Evolutionary conservation across 2,329 filamentous ascomycete genomes (phyloP).

Genomic region (Falciphora oryzae): DNA sequence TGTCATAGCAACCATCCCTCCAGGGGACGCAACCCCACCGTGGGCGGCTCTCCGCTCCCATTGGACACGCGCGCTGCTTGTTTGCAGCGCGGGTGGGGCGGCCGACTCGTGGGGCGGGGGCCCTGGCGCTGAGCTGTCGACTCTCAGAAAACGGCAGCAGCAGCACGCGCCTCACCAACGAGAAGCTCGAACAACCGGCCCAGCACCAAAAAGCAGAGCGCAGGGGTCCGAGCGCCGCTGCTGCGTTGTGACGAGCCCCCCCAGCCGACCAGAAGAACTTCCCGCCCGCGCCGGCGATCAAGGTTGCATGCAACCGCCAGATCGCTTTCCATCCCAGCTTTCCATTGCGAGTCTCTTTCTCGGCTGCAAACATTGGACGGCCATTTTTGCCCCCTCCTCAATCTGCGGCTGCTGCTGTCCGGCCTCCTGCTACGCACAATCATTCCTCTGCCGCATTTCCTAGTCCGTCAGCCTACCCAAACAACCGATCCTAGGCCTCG

Average conservation of each 20-base stretch:
- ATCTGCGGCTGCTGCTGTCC: too few species aligned
- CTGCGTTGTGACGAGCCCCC: background rate
- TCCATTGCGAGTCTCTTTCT: too few species aligned
- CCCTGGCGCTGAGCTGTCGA: background rate
- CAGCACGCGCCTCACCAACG: background rate
- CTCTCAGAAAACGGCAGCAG: background rate
- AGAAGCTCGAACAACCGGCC: background rate
- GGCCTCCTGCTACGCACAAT: too few species aligned
- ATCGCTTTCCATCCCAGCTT: too few species aligned
- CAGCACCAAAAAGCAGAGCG: background rate
- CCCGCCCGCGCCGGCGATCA: too few species aligned
- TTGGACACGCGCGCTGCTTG: background rate
- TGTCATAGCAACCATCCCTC: conserved; percentile 8
- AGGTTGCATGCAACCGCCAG: too few species aligned
- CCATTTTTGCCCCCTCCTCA: too few species aligned
- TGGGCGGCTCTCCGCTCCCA: background rate
- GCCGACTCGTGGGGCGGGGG: background rate
- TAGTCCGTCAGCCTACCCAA: too few species aligned
- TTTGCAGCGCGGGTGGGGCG: background rate
- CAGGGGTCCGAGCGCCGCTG: background rate
- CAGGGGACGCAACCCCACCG: background rate
- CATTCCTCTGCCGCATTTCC: too few species aligned
- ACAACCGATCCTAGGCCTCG: too few species aligned
- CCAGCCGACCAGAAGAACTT: too few species aligned
- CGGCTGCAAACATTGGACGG: too few species aligned